Base-by-base conservation (phyloP, 495 filamentous ascomycete genomes). In the Lasiosphaeria miniovina region DNA sequence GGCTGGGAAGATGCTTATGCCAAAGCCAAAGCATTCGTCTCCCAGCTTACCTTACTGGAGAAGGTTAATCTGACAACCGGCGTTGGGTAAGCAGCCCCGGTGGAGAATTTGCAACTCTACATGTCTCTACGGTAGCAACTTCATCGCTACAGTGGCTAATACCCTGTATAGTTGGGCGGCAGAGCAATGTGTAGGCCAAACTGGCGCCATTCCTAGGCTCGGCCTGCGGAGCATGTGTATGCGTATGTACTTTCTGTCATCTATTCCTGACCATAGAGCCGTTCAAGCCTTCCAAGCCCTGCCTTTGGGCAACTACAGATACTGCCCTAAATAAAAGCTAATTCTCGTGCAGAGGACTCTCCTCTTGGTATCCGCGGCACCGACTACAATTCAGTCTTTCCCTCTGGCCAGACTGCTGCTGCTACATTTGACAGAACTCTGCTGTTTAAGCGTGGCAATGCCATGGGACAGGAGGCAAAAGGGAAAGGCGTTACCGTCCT, bases 11-110 rank as follows among this genome's bases (percentile, higher is more conserved):
- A 87, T 4, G 90, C 91, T 10, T 92, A 96, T 68, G 73, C 69
- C 38, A 88, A 90, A 64, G 92, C 92, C 5, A 83, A 83, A 60
- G 81, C 77, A 0, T 93, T 96, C 60, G 92, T 96, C 41, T 87
- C 86, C 6, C 84, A 90, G 73, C 75, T 96, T 70, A 96, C 91
- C 0, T 74, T 96, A 58, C 74, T 87, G 10, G 92, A 96, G 77
- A 96, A 96, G 79, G 89, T 96, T 69, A 97, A 97, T 66, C 66
- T 97, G 59, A 96, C 92, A 2, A 96, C 90, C 9, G 92, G 92
- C 71, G 80, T 87, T 61, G 91, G 91, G 79, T 90, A 67, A 73
- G 81, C 74, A 33, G 15, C n/a, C 3, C 4, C 14, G 11, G 24
- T 24, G 24, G 2, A 24, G 24, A 24, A 2, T 24, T 24, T 24